phyloP scores from a whole-genome alignment of 768 basidiomycete species.

The Postia placenta region DNA sequence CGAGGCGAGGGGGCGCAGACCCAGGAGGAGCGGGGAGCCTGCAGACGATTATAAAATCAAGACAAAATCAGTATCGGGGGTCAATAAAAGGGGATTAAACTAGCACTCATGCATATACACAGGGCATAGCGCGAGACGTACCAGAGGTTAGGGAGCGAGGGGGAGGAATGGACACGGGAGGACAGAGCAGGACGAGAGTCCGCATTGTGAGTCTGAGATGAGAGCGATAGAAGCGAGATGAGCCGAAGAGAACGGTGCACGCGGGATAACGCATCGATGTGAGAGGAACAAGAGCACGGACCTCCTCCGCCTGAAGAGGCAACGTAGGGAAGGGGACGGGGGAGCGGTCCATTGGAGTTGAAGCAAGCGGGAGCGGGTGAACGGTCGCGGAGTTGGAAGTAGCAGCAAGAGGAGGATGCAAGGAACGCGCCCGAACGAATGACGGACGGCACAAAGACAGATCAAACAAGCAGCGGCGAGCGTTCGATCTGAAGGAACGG shows the following conservation, averaged over 20 bases:
- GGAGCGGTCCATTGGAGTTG: constrained; percentile 9
- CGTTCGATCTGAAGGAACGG: too few relatives aligned
- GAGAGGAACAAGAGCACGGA: constrained; percentile 7
- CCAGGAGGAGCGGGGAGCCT: constrained; percentile 46
- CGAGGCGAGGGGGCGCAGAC: constrained; percentile 32
- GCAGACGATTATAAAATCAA: background rate
- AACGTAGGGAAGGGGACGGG: constrained; percentile 16
- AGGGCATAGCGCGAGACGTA: constrained; percentile 24
- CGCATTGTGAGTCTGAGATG: constrained; percentile 8
- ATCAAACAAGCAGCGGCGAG: too few relatives aligned
- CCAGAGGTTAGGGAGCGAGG: constrained; percentile 70
- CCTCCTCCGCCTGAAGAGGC: constrained; percentile 9
- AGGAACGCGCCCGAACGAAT: background rate
- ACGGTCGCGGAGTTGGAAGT: constrained; percentile 1
- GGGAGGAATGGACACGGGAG: constrained; percentile 31
- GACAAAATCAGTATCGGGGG: background rate
- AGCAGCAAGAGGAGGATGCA: background rate
- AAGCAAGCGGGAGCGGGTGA: background rate
- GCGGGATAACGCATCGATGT: background rate
- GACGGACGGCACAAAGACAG: too few relatives aligned
- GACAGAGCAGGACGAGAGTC: constrained; percentile 11
- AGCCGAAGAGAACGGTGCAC: constrained; percentile 8
- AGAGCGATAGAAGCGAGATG: background rate
- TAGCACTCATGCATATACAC: background rate
- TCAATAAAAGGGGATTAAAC: background rate